phyloP scores from a whole-genome alignment of 345 rosid genomes.

The Lagerstroemia speciosa region DNA sequence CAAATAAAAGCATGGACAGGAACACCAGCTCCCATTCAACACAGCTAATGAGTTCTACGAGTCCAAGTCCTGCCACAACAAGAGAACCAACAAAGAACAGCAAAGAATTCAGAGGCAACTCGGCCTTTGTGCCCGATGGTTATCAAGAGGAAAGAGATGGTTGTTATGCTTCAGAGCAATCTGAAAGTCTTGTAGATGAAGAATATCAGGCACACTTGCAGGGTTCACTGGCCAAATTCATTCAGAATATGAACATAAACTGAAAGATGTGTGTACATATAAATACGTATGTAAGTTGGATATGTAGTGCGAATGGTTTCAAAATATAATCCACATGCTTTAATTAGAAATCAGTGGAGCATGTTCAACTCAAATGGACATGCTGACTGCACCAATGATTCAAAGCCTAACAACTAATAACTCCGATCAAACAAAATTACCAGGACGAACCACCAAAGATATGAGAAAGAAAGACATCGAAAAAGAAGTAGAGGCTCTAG shows the following conservation, averaged over 20 bases:
- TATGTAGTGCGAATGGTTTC: neutral
- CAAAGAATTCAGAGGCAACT: neutral
- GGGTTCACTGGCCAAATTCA: slow-evolving; percentile 13
- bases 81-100: neutral
- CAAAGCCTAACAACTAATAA: too few relatives aligned
- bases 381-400: too few relatives aligned
- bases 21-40: neutral
- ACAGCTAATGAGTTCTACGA: neutral
- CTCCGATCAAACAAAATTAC: neutral
- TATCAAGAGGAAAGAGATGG: slow-evolving; percentile 1
- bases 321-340: neutral
- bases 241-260: slow-evolving; percentile 5
- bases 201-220: slow-evolving; percentile 12
- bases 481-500: neutral
- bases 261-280: neutral
- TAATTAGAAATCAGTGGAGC: neutral
- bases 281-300: too few relatives aligned
- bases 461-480: neutral
- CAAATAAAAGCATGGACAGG: slow-evolving; percentile 9
- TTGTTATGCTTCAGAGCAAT: neutral
- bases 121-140: neutral
- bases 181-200: slow-evolving; percentile 4
- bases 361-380: neutral
- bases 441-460: neutral
- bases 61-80: neutral